These are phyloP conservation scores for Boletus huronensis DNA, from an alignment of 768 basidiomycete species.

Conservation along the genomic window DNA sequence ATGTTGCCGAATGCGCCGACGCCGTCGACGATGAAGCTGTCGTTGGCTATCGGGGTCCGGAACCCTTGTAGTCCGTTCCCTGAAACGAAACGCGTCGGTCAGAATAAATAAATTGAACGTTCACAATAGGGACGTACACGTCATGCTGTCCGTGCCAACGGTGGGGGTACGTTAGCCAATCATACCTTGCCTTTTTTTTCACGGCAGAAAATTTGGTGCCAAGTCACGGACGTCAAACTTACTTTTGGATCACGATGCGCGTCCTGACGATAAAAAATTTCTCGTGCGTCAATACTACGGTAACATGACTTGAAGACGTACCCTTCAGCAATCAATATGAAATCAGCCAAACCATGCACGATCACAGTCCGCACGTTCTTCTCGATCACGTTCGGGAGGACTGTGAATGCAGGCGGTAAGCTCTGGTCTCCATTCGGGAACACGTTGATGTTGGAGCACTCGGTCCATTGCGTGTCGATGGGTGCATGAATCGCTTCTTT, in stretches of 20 bases:
- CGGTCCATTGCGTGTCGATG: conserved; percentile 51
- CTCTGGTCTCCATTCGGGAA: conserved; percentile 63
- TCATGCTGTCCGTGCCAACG: conserved; percentile 33
- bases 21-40: conserved; percentile 69
- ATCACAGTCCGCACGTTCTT: conserved; percentile 68
- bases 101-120: background rate
- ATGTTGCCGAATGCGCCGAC: conserved; percentile 63
- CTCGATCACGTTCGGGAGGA: conserved; percentile 73
- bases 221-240: conserved; percentile 13
- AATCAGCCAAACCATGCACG: conserved; percentile 71
- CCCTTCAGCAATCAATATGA: conserved; percentile 72
- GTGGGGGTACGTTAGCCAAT: background rate
- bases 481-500: conserved; percentile 69
- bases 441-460: conserved; percentile 58
- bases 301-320: conserved; percentile 27
- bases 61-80: conserved; percentile 70
- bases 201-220: background rate
- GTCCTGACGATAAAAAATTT: conserved; percentile 34
- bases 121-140: conserved; percentile 36
- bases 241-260: conserved; percentile 66
- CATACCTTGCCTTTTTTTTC: background rate
- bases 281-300: conserved; percentile 8
- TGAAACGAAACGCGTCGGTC: conserved; percentile 4
- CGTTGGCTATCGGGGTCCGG: conserved; percentile 60
- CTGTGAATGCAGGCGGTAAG: conserved; percentile 57